Base-by-base conservation (phyloP, 495 filamentous ascomycete genomes). In the Chlorociboria aeruginascens region DNA sequence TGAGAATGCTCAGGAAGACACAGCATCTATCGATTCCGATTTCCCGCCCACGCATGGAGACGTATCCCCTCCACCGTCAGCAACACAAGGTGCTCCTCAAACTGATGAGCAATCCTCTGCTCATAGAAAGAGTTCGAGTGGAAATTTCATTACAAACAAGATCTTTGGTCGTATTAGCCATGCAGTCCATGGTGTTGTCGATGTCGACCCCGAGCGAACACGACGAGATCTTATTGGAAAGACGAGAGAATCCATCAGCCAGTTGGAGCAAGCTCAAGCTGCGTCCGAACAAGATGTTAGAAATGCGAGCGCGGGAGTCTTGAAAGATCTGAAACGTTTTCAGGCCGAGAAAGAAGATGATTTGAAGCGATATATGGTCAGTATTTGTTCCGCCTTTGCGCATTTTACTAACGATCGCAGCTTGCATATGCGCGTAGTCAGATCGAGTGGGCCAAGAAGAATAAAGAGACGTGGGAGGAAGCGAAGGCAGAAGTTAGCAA, bases 391-490 rank as follows among this genome's bases (percentile, higher is more conserved):
- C 1, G 20, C 4, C 20, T 25, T 8, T 42, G 6, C 4, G 25
- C 3, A 47, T 37, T 16, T 17, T 31, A 1, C 54, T 68, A 51
- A 61, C 45, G 48, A 7, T 34, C 11, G 14, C 49, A 97, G 90
- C 75, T 95, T 53, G 85, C 88, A 39, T 98, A 95, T 60, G 92
- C 92, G 9, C 83, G 80, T 59, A 89, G 83, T 62, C 92, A 98
- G 61, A 82, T 98, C 48, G 88, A 97, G 63, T 98, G 92, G 92
- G 93, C 92, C n/a, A 88, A 82, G 63, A 92, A 92, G 69, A 96
- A 89, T 57, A 79, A 92, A 56, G 89, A 94, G 58, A 87, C 86
- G 3, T 98, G 92, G 92, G 86, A 89, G 56, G 89, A 97, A 62
- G 92, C 92, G 3, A 86, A 78, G 57, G 82, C 80, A n/a, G 92